A percentile compares a stretch with the other conserved stretches of the same genome.
phyloP scores from a whole-genome alignment of 2,329 filamentous ascomycete species.

The Pseudogymnoascus sp. region DNA sequence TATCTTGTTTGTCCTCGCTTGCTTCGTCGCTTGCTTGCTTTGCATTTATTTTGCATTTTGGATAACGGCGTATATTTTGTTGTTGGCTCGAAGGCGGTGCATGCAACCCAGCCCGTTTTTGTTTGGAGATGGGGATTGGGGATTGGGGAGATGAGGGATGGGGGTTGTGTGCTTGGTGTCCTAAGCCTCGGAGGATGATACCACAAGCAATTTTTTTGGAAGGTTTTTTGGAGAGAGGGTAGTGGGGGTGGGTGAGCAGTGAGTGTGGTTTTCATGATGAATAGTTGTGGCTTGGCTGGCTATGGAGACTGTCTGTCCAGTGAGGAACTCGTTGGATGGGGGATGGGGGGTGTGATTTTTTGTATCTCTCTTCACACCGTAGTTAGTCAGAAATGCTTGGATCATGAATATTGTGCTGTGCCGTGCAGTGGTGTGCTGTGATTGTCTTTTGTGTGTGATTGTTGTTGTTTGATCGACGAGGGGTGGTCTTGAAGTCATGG shows the following conservation, averaged over 20 bases:
- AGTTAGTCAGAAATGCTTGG: slow-evolving; percentile 5
- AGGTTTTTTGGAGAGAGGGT: background rate
- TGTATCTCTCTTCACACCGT: slow-evolving; percentile 2
- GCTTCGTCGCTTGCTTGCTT: background rate
- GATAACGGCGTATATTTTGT: slow-evolving; percentile 1
- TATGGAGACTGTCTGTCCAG: background rate
- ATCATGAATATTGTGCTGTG: background rate
- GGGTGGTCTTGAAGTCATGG: background rate
- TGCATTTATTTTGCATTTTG: slow-evolving; percentile 13
- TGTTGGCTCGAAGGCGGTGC: background rate
- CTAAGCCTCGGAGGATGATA: slow-evolving; percentile 11
- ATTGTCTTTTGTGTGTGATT: background rate
- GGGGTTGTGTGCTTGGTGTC: background rate
- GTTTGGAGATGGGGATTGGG: background rate
- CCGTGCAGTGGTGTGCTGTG: background rate
- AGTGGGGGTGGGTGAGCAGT: background rate
- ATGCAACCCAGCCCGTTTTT: background rate
- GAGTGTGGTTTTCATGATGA: background rate
- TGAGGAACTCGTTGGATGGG: slow-evolving; percentile 1
- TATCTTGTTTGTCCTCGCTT: background rate
- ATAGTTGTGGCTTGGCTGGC: slow-evolving; percentile 3
- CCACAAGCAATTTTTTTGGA: slow-evolving; percentile 6
- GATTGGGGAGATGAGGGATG: background rate
- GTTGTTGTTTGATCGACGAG: background rate
- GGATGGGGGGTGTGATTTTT: background rate